phyloP scores from a whole-genome alignment of 768 basidiomycete species.

The Mycena metata region DNA sequence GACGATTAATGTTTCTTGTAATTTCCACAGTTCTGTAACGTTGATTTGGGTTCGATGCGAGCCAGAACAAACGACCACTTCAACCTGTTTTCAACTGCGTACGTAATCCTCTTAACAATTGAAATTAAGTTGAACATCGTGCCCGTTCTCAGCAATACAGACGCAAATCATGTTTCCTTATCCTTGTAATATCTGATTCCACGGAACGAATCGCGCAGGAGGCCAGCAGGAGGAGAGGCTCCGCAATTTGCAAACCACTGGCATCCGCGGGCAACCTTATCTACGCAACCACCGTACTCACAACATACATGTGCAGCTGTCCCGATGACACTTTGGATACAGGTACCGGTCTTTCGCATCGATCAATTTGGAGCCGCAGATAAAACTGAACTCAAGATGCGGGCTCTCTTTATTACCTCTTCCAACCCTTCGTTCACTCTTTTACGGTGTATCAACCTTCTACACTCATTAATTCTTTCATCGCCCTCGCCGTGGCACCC shows the following conservation, averaged over 20 bases:
- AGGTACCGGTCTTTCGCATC: background rate
- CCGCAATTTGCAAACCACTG: background rate
- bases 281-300: background rate
- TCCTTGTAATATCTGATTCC: too few relatives aligned
- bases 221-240: too few relatives aligned
- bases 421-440: slow-evolving; percentile 9
- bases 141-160: background rate
- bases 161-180: too few relatives aligned
- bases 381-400: background rate
- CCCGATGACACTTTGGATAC: background rate
- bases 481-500: slow-evolving; percentile 9
- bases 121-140: background rate
- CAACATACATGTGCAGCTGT: background rate
- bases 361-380: background rate
- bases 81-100: too few relatives aligned
- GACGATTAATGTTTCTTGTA: slow-evolving; percentile 52
- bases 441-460: slow-evolving; percentile 17
- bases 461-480: slow-evolving; percentile 18
- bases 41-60: too few relatives aligned
- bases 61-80: too few relatives aligned
- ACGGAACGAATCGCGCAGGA: too few relatives aligned
- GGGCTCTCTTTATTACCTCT: background rate
- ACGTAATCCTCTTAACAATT: background rate
- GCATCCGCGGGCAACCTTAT: background rate
- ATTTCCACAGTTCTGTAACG: background rate